Percentiles rank a stretch among this genome's conserved stretches.
These are phyloP conservation scores for Arthrocladium fulminans DNA, from an alignment of 2,329 filamentous ascomycete species.

Conservation along the genomic window DNA sequence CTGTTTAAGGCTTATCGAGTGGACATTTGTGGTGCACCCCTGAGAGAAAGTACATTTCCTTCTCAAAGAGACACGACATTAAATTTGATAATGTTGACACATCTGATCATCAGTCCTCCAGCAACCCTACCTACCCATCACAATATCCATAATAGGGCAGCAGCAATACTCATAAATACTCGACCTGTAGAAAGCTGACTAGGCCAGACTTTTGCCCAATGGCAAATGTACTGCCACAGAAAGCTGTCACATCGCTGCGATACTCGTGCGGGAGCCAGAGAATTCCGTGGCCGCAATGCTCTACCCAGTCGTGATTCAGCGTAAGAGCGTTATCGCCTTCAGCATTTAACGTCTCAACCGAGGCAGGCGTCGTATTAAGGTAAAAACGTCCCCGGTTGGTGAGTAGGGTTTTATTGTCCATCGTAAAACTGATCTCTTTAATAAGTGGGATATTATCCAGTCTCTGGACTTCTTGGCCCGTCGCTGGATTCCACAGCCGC, in stretches of 20 bases:
- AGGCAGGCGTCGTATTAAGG: not conserved
- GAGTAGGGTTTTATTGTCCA: not conserved
- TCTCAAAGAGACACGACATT: too few species aligned
- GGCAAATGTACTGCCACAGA: slow-evolving; percentile 1
- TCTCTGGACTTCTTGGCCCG: slow-evolving; percentile 12
- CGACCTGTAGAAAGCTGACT: not conserved
- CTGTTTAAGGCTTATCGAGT: too few species aligned
- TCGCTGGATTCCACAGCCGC: slow-evolving; percentile 17
- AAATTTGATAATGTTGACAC: too few species aligned
- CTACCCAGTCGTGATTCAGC: not conserved
- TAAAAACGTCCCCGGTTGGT: not conserved
- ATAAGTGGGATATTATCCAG: slow-evolving; percentile 10
- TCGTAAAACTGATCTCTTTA: not conserved
- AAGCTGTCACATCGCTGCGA: slow-evolving; percentile 2
- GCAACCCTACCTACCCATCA: too few species aligned
- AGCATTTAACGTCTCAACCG: not conserved
- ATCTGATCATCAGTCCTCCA: too few species aligned
- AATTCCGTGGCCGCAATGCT: not conserved
- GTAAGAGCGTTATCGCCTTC: not conserved
- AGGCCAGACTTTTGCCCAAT: slow-evolving; percentile 1
- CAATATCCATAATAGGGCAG: too few species aligned
- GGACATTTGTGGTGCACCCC: too few species aligned
- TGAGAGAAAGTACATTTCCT: too few species aligned
- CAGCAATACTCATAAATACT: not conserved
- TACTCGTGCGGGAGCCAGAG: slow-evolving; percentile 6